Percentiles rank a stretch among this genome's conserved stretches.
Conservation (phyloP, 768 basidiomycete species). For the Cystofilobasidium bisporidii region DNA sequence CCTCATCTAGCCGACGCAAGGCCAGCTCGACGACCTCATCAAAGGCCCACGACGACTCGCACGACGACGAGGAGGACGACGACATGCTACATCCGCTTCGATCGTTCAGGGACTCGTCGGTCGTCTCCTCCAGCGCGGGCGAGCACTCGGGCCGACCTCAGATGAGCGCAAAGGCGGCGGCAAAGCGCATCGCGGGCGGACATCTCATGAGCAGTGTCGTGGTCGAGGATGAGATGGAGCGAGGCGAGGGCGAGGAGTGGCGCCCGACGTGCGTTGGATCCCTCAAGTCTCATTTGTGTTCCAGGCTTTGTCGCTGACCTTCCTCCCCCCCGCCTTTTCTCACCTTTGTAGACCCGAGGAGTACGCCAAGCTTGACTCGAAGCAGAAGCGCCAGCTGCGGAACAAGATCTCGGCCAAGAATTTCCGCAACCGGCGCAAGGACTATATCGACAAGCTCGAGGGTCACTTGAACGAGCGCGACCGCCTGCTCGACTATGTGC, state of each 20-base stretch:
- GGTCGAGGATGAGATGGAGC: conserved; percentile 18
- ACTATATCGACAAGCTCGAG: conserved; percentile 91
- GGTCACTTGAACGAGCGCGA: conserved; percentile 88
- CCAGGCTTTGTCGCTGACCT: too few relatives aligned
- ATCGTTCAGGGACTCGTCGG: not conserved
- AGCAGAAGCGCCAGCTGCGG: conserved; percentile 88
- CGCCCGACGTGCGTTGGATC: conserved; percentile 18
- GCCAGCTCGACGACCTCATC: too few relatives aligned
- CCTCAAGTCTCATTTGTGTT: not conserved
- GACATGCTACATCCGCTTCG: not conserved
- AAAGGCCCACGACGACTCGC: not conserved
- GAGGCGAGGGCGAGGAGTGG: conserved; percentile 24
- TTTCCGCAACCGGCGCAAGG: conserved; percentile 89
- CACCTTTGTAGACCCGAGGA: conserved; percentile 66
- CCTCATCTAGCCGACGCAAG: conserved; percentile 3
- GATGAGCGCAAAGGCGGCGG: not conserved
- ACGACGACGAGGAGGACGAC: conserved; percentile 6
- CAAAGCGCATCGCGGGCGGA: not conserved
- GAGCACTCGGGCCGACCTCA: not conserved
- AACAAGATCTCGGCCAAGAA: conserved; percentile 97
- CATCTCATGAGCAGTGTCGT: conserved; percentile 15
- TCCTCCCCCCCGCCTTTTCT: too few relatives aligned
- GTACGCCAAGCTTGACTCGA: conserved; percentile 86
- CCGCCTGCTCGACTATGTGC: conserved; percentile 74
- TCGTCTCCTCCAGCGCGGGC: not conserved